phyloP scores from a whole-genome alignment of 208 protist genomes.

The Wallacemonas sp. region DNA sequence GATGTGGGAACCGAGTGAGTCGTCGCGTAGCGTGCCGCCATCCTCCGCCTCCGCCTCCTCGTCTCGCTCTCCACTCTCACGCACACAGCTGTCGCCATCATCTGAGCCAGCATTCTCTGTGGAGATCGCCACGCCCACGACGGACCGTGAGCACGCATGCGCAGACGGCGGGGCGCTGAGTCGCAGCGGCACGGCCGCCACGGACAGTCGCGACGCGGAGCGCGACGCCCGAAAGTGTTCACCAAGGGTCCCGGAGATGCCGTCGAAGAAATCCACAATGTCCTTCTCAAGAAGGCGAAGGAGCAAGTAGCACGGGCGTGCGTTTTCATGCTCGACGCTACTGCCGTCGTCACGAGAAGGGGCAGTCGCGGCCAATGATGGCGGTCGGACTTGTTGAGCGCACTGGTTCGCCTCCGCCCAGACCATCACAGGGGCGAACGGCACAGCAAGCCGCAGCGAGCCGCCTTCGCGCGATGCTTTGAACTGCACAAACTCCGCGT shows the following conservation, averaged over 20 bases:
- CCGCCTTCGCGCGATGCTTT: slow-evolving; percentile 63
- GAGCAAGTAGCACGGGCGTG: slow-evolving; percentile 33
- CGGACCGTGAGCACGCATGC: slow-evolving; percentile 17
- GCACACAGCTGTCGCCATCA: not conserved
- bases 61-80: not conserved
- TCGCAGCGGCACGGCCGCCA: slow-evolving; percentile 63
- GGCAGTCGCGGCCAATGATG: too few relatives aligned
- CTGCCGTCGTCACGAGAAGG: slow-evolving; percentile 14
- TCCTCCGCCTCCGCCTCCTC: not conserved
- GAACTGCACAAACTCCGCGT: slow-evolving; percentile 68
- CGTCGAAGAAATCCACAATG: slow-evolving; percentile 58
- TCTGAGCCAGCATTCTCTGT: slow-evolving; percentile 1
- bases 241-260: slow-evolving; percentile 27
- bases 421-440: slow-evolving; percentile 27
- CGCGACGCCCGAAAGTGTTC: slow-evolving; percentile 21
- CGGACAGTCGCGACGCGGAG: slow-evolving; percentile 69
- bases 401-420: slow-evolving; percentile 77
- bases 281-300: slow-evolving; percentile 47
- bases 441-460: slow-evolving; percentile 75
- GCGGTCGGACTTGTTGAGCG: slow-evolving; percentile 53
- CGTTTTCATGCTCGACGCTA: not conserved
- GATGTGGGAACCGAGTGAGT: slow-evolving; percentile 6
- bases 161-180: slow-evolving; percentile 22
- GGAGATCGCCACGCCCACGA: not conserved
- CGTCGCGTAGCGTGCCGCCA: not conserved